phyloP scores from a whole-genome alignment of 768 basidiomycete species.

The Austroboletus eburneus region DNA sequence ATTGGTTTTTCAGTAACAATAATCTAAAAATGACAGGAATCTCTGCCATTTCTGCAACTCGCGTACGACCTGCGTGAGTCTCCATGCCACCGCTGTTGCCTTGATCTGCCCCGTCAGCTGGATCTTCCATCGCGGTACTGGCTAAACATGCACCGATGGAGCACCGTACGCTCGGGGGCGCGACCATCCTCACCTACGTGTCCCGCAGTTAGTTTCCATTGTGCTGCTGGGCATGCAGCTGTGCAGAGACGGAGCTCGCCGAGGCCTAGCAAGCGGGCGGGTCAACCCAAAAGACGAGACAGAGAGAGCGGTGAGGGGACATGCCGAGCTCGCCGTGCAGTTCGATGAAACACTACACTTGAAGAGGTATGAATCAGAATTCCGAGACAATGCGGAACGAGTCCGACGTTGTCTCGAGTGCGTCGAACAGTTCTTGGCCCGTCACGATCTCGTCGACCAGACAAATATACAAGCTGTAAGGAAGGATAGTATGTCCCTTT shows the following conservation, averaged over 20 bases:
- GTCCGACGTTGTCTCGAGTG: slow-evolving; percentile 10
- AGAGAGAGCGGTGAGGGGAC: background rate
- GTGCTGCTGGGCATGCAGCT: slow-evolving; percentile 6
- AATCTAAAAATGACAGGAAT: too few relatives aligned
- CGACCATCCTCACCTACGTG: slow-evolving; percentile 4
- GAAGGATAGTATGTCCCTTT: too few relatives aligned
- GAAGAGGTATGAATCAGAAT: too few relatives aligned
- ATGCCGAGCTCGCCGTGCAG: slow-evolving; percentile 5
- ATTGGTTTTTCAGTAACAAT: too few relatives aligned
- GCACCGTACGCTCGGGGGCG: slow-evolving; percentile 12
- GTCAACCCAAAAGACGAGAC: background rate
- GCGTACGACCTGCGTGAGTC: slow-evolving; percentile 7
- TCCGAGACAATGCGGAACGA: slow-evolving; percentile 21
- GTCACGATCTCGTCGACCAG: slow-evolving; percentile 22
- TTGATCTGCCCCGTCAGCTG: slow-evolving; percentile 18
- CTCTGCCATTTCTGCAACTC: slow-evolving; percentile 19
- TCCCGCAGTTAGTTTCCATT: slow-evolving; percentile 19
- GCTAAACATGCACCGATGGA: slow-evolving; percentile 17
- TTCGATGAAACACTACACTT: slow-evolving; percentile 25
- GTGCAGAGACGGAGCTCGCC: slow-evolving; percentile 1
- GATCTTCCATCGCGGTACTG: slow-evolving; percentile 22
- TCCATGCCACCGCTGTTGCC: slow-evolving; percentile 14
- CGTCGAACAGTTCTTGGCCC: slow-evolving; percentile 17
- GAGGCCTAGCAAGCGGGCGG: background rate
- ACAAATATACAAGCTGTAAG: slow-evolving; percentile 15